Percentiles rank a stretch among this genome's conserved stretches.
These are phyloP conservation scores for Saccharum officinarum DNA, from an alignment of 176 grass and related monocot species.

Conservation along the genomic window DNA sequence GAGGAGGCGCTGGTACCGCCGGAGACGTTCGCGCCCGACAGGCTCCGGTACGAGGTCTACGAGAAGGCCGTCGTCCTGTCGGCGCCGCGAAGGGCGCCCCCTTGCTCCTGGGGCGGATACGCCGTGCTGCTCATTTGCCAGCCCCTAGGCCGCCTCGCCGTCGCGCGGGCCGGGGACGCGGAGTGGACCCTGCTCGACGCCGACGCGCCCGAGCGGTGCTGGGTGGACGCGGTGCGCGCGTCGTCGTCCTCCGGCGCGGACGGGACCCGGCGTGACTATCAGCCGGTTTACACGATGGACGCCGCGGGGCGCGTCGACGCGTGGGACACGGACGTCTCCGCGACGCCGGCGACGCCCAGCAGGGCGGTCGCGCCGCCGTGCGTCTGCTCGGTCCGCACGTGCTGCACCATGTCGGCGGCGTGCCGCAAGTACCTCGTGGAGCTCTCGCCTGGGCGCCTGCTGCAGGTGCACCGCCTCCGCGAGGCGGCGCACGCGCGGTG, in stretches of 20 bases:
- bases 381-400: slow-evolving; percentile 10
- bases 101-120: slow-evolving; percentile 21
- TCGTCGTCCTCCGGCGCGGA: not conserved
- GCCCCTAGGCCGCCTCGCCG: slow-evolving; percentile 43
- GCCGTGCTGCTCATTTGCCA: slow-evolving; percentile 58
- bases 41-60: slow-evolving; percentile 52
- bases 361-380: slow-evolving; percentile 29
- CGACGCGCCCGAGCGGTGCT: slow-evolving; percentile 40
- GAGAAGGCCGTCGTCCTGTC: slow-evolving; percentile 54
- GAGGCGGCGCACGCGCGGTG: slow-evolving; percentile 5
- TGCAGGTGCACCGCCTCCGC: slow-evolving; percentile 46
- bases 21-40: slow-evolving; percentile 31
- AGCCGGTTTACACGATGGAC: slow-evolving; percentile 39
- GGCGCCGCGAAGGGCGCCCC: not conserved
- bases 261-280: not conserved
- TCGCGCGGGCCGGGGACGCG: slow-evolving; percentile 37
- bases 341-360: too few relatives aligned
- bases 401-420: slow-evolving; percentile 27
- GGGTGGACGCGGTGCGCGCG: slow-evolving; percentile 44
- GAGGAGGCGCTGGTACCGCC: slow-evolving; percentile 1
- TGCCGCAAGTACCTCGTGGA: slow-evolving; percentile 65
- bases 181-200: slow-evolving; percentile 43
- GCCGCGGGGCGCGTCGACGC: slow-evolving; percentile 38
- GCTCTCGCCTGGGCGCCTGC: slow-evolving; percentile 41
- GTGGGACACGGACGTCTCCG: not conserved